Evolutionary conservation across 371 early-diverging fungal genomes (phyloP), one percentile per base, ranked within the genome.

Genomic region (Blakeslea trispora): DNA sequence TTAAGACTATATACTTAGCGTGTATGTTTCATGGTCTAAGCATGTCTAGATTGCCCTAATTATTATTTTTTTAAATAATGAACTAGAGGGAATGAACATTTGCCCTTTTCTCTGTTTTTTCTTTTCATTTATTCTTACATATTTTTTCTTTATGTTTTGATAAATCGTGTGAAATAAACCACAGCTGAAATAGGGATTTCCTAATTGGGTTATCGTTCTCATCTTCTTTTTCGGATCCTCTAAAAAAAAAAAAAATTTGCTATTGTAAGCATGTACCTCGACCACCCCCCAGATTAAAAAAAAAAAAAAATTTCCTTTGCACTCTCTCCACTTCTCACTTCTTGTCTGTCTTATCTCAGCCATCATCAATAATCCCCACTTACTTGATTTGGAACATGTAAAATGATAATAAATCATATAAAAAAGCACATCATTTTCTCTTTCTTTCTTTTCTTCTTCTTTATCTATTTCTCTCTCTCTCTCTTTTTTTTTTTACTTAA

Each of bases 201-300:
- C 54, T 55, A 54, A 35, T 64, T 53, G 35, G 64, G 64, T 64
- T 64, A 64, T 64, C 64, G 40, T 51, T 40, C 50, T 45, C 55
- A 57, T 63, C 63, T 50, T 37, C 37, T 53, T 53, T 41, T 44
- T 54, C 53, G 52, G 53, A 50, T 43, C 49, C 40, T 56, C 35
- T 46, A 41, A 57, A 5, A 28, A 7, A 28, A 41, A 46, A 32
- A 57, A 56, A 46, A 55, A 24, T 41, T 48, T 59, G 53, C 31
- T 50, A 50, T 55, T 50, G 51, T 50, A 55, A 59, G 51, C 50
- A 39, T 57, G 45, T 59, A 39, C 52, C 17, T 40, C 49, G 23
- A n/a, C 14, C 22, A 4, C 24, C 34, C 32, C 42, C 42, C n/a
- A 28, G 28, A 28, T 28, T 28, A 28, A 28, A 31, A 24, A 47